These are phyloP conservation scores for Harringtonia lauricola DNA, from an alignment of 2,329 filamentous ascomycete species.

Conservation along the genomic window DNA sequence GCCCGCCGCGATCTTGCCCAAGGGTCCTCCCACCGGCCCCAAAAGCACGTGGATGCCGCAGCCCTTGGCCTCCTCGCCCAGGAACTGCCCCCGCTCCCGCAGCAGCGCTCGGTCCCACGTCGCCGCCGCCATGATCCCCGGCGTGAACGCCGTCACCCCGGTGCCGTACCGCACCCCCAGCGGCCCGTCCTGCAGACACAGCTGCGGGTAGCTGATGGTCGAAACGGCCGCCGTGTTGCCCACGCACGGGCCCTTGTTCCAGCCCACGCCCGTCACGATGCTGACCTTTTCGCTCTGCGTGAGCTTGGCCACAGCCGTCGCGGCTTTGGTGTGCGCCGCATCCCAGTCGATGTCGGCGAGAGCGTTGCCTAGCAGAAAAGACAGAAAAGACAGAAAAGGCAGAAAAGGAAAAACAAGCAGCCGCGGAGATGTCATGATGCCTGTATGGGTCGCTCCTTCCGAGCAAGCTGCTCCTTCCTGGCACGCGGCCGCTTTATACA, in stretches of 20 bases:
- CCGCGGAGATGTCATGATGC: no score
- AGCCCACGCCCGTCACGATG: conserved; percentile 60
- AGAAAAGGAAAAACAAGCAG: no score
- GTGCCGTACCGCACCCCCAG: conserved; percentile 56
- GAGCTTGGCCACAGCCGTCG: conserved; percentile 52
- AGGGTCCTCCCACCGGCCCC: conserved; percentile 46
- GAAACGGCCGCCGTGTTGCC: conserved; percentile 34
- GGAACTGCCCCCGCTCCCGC: conserved; percentile 53
- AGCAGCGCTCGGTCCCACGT: conserved; percentile 61
- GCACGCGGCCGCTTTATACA: no score
- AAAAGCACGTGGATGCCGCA: conserved; percentile 68
- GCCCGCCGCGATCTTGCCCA: conserved; percentile 53
- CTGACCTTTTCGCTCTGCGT: conserved; percentile 67
- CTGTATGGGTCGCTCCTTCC: no score
- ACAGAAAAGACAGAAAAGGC: no score
- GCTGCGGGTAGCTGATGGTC: conserved; percentile 40
- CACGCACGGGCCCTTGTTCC: conserved; percentile 37
- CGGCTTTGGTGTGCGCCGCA: no score
- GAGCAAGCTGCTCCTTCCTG: no score
- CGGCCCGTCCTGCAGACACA: conserved; percentile 64
- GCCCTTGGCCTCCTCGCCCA: conserved; percentile 59
- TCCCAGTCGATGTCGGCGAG: no score
- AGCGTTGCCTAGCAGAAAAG: no score
- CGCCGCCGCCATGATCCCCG: conserved; percentile 59
- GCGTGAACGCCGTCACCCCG: conserved; percentile 58